phyloP scores from a whole-genome alignment of 73 alveolate genomes.

The Paramecium bursaria region DNA sequence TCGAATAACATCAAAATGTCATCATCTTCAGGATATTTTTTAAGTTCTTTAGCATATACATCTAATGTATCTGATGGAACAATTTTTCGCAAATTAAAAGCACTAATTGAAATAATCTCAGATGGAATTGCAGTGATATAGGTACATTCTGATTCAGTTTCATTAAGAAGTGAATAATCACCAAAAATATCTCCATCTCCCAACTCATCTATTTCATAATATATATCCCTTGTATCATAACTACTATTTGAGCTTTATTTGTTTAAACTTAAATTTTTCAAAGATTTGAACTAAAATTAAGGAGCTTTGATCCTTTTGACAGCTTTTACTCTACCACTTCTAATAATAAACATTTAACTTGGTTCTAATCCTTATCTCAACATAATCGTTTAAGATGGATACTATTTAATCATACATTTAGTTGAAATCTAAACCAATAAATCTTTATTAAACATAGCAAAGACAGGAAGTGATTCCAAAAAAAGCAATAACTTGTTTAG shows the following conservation, averaged over 20 bases:
- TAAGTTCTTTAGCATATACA: conserved; percentile 44
- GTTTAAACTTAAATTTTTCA: too few species aligned
- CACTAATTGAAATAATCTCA: conserved; percentile 61
- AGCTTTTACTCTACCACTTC: conserved; percentile 61
- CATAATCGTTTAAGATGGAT: conserved; percentile 28
- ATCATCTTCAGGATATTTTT: conserved; percentile 64
- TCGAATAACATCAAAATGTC: conserved; percentile 48
- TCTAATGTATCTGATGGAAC: conserved; percentile 64
- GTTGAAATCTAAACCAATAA: conserved; percentile 20
- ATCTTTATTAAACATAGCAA: conserved; percentile 34
- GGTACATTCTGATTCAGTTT: conserved; percentile 58
- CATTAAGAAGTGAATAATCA: conserved; percentile 53
- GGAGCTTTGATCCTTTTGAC: conserved; percentile 10
- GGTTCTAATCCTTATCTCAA: conserved; percentile 55
- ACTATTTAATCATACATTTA: conserved; percentile 5
- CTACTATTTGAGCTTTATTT: too few species aligned
- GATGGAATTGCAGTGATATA: conserved; percentile 60
- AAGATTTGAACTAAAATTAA: too few species aligned
- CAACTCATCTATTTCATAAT: conserved; percentile 53
- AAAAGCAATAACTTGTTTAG: conserved; percentile 24
- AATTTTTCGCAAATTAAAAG: conserved; percentile 43
- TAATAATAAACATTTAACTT: conserved; percentile 22
- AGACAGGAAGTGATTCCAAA: conserved; percentile 52
- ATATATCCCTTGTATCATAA: too few species aligned
- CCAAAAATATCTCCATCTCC: conserved; percentile 69